These are phyloP conservation scores for Sugiyamaella smithiae DNA, from an alignment of 805 yeast genomes.

Conservation along the genomic window DNA sequence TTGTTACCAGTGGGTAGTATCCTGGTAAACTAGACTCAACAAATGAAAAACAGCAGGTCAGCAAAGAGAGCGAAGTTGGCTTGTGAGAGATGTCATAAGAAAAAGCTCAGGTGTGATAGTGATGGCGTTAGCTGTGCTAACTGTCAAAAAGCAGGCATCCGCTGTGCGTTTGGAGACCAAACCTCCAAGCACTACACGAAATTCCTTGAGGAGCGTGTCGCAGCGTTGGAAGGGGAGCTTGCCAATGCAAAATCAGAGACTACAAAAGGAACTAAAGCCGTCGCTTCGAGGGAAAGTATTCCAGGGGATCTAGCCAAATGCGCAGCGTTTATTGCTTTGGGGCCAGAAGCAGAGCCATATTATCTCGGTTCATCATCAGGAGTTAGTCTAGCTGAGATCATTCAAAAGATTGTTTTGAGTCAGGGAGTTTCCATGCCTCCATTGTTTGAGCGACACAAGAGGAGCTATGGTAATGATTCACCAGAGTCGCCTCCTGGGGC, in stretches of 20 bases:
- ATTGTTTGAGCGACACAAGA: background rate
- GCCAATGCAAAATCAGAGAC: background rate
- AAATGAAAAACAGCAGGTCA: too few species aligned
- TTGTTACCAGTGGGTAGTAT: too few species aligned
- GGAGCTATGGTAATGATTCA: background rate
- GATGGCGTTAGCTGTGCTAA: slow-evolving; percentile 4
- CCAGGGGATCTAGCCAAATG: slow-evolving; percentile 11
- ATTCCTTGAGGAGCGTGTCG: slow-evolving; percentile 11
- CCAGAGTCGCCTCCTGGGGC: background rate
- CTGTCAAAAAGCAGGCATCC: slow-evolving; percentile 9
- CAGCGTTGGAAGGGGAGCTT: slow-evolving; percentile 2
- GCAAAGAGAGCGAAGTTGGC: slow-evolving; percentile 13
- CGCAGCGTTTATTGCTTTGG: slow-evolving; percentile 15
- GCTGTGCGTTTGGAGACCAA: slow-evolving; percentile 3
- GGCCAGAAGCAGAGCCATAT: slow-evolving; percentile 13
- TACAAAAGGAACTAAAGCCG: background rate
- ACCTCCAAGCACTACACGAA: slow-evolving; percentile 7
- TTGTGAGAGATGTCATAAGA: slow-evolving; percentile 11
- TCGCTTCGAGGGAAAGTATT: background rate
- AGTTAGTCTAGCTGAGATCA: slow-evolving; percentile 8
- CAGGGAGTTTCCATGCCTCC: slow-evolving; percentile 10
- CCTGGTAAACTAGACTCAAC: too few species aligned
- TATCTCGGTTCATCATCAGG: slow-evolving; percentile 16
- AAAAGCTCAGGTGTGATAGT: slow-evolving; percentile 12
- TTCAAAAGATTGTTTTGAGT: slow-evolving; percentile 11